phyloP scores from a whole-genome alignment of 768 basidiomycete genomes.

The Serendipita sp. region DNA sequence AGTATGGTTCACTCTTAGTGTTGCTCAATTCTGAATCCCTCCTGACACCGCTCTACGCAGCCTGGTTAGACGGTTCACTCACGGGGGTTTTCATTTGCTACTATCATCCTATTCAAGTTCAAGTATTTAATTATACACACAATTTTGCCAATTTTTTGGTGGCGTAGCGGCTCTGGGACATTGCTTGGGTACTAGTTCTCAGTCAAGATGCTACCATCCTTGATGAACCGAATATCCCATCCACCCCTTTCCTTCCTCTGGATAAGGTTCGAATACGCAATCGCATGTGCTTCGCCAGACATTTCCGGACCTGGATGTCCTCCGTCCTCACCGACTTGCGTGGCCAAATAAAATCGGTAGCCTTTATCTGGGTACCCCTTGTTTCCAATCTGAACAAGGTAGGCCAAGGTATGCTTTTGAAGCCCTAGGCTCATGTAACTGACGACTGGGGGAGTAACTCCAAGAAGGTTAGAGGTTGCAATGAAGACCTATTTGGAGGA shows the following conservation, averaged over 20 bases:
- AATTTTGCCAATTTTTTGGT: too few species aligned
- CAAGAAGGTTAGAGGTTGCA: not conserved
- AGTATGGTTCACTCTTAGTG: too few species aligned
- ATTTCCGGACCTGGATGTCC: not conserved
- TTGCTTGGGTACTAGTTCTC: not conserved
- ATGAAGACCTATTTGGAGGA: not conserved
- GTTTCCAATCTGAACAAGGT: not conserved
- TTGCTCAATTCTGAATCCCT: too few species aligned
- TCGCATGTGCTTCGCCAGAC: conserved; percentile 2
- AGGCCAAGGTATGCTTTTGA: not conserved
- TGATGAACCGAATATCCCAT: conserved; percentile 4
- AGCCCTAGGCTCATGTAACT: not conserved
- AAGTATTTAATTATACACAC: too few species aligned
- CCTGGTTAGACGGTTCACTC: too few species aligned
- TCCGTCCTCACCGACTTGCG: not conserved
- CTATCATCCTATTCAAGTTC: too few species aligned
- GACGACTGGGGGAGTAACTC: not conserved
- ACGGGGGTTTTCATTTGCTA: too few species aligned
- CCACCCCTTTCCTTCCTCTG: conserved; percentile 1
- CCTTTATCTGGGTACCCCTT: not conserved
- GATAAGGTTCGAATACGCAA: conserved; percentile 5
- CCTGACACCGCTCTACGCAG: too few species aligned
- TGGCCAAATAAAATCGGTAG: conserved; percentile 5
- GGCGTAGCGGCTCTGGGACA: too few species aligned
- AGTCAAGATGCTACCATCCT: not conserved